These are phyloP conservation scores for Amorphotheca resinae DNA, from an alignment of 495 filamentous ascomycete species.

Conservation along the genomic window DNA sequence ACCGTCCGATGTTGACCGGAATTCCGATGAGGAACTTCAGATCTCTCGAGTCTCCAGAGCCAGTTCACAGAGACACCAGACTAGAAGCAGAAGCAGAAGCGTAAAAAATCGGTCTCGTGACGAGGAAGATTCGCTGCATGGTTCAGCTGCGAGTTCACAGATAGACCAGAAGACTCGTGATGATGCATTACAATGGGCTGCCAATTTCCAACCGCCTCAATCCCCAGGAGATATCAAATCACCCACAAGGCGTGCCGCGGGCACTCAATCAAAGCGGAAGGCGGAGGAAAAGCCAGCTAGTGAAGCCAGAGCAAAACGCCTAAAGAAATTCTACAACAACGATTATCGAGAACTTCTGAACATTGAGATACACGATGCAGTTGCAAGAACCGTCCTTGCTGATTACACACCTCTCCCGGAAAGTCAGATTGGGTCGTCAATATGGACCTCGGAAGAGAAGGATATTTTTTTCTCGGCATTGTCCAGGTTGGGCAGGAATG, in stretches of 20 bases:
- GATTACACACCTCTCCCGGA: slow-evolving; percentile 12
- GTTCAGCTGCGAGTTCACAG: neutral
- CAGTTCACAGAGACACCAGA: slow-evolving; percentile 1
- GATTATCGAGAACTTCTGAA: slow-evolving; percentile 51
- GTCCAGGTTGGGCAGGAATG: slow-evolving; percentile 45
- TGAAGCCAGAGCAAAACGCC: slow-evolving; percentile 14
- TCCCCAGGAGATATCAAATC: slow-evolving; percentile 8
- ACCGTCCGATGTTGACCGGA: slow-evolving; percentile 5
- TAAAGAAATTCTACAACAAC: slow-evolving; percentile 29
- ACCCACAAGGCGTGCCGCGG: slow-evolving; percentile 1
- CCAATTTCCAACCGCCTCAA: slow-evolving; percentile 11
- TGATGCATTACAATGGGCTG: slow-evolving; percentile 10
- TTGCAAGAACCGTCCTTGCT: slow-evolving; percentile 20
- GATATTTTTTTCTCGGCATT: slow-evolving; percentile 51
- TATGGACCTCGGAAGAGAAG: slow-evolving; percentile 64
- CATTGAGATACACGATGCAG: slow-evolving; percentile 34
- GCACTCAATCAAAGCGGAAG: slow-evolving; percentile 5
- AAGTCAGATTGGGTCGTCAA: slow-evolving; percentile 52
- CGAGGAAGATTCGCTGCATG: neutral
- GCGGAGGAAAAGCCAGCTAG: neutral
- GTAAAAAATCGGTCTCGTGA: neutral
- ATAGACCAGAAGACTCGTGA: neutral
- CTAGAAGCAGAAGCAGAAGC: neutral
- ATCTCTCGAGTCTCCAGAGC: slow-evolving; percentile 1
- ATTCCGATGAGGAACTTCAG: neutral